Base-by-base conservation (phyloP, 2,329 filamentous ascomycete species). In the Onygenales sp. region DNA sequence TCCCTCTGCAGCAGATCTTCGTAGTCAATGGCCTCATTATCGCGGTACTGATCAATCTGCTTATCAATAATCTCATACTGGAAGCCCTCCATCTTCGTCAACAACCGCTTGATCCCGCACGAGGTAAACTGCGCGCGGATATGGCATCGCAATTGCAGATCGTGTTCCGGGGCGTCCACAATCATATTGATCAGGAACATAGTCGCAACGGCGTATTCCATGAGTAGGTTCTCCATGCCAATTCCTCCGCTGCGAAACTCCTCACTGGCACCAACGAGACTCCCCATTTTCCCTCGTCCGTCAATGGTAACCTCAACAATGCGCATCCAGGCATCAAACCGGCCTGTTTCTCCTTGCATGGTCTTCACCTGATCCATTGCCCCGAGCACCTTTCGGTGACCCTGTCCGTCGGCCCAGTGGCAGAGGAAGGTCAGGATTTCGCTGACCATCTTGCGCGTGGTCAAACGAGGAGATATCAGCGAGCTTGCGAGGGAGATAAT, bases 11-110 rank as follows among this genome's bases (percentile, higher is more conserved):
- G 82, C 71, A 96, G 86, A 68, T 97, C 93, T 74, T 98, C 93
- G 67, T 97, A 97, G 74, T 98, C 93, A 68, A 97, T 95, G 52
- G 89, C 90, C 71, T 97, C 92, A 67, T 97, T 96, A 58, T 86
- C 85, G 54, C 88, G 84, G 76, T 93, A 98, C 52, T 85, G 84
- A 68, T 96, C 92, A 64, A 97, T 87, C 74, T 98, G 93, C 78
- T 96, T 97, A 78, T 97, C 92, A 61, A 98, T 93, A 63, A 94
- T 82, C 63, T 98, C 93, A 74, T 97, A 98, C 70, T 97, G 91
- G 75, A 98, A 97, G 43, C 83, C 87, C 70, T 95, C 91, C 93
- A 97, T 97, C 79, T 97, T 98, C 60, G 80, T 86, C 71, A 97
- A 75, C 62, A 97, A 87, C 54, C 93, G 85, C 76, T 91, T 94